A percentile compares a stretch with the other conserved stretches of the same genome.
These are phyloP conservation scores for Phialophora expanda DNA, from an alignment of 2,329 filamentous ascomycete genomes.

Conservation along the genomic window DNA sequence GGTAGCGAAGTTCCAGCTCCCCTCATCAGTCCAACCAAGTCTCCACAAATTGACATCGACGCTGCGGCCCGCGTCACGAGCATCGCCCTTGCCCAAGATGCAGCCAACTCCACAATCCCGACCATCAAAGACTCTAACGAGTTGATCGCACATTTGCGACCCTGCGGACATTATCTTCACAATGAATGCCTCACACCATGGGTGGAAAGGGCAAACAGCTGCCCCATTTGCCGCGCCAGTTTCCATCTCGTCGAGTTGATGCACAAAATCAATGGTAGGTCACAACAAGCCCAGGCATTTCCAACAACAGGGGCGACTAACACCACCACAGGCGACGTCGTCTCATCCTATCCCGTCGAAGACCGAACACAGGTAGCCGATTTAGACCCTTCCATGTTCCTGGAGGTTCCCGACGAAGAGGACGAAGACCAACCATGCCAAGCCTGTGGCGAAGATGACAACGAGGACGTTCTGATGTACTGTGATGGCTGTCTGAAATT, in stretches of 20 bases:
- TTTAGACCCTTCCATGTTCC: conserved; percentile 78
- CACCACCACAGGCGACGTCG: conserved; percentile 54
- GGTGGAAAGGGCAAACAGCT: conserved; percentile 96
- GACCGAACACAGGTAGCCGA: conserved; percentile 76
- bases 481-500: conserved; percentile 90
- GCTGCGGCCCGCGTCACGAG: conserved; percentile 42
- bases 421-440: conserved; percentile 74
- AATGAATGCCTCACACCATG: conserved; percentile 91
- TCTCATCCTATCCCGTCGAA: conserved; percentile 63
- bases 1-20: conserved; percentile 57
- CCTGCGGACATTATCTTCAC: conserved; percentile 91
- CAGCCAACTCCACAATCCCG: conserved; percentile 38
- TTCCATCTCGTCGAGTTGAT: conserved; percentile 91
- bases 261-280: conserved; percentile 77
- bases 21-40: conserved; percentile 51
- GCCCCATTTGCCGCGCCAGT: conserved; percentile 89
- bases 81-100: conserved; percentile 40
- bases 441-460: conserved; percentile 78
- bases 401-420: conserved; percentile 70
- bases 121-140: conserved; percentile 40
- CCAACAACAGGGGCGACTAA: conserved; percentile 20
- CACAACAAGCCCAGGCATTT: background rate
- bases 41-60: conserved; percentile 36
- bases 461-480: conserved; percentile 82
- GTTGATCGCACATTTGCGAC: conserved; percentile 65